Evolutionary conservation across 2,329 filamentous ascomycete genomes (phyloP).

Genomic region (Epichloe glyceriae): DNA sequence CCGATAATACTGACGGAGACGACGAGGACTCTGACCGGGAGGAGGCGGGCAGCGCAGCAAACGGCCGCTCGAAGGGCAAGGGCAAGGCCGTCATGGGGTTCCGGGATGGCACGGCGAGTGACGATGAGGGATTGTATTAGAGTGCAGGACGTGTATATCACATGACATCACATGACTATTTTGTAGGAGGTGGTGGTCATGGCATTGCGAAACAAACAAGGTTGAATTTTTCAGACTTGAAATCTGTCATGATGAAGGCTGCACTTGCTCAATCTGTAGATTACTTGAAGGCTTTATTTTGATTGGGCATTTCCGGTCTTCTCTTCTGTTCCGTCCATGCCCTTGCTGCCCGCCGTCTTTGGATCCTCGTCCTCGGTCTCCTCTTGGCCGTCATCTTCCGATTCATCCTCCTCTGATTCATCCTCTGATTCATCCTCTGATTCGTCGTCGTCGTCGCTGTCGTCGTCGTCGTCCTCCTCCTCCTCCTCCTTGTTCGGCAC

Average conservation of each 20-base stretch:
- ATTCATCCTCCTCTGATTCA: conserved; percentile 13
- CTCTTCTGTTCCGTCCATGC: conserved; percentile 7
- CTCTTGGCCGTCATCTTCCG: conserved; percentile 12
- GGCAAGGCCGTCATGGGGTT: conserved; percentile 41
- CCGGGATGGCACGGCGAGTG: conserved; percentile 39
- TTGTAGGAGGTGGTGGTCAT: neutral
- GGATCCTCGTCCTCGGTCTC: neutral
- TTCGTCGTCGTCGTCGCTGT: neutral
- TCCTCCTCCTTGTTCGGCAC: conserved; percentile 10
- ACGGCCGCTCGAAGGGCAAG: conserved; percentile 36
- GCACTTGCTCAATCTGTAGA: neutral
- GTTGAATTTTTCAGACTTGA: neutral
- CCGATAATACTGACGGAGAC: conserved; percentile 15
- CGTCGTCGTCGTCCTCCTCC: conserved; percentile 3
- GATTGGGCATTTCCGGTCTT: conserved; percentile 6
- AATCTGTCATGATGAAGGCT: neutral
- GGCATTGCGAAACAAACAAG: neutral
- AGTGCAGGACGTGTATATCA: conserved; percentile 4
- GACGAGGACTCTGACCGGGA: conserved; percentile 21
- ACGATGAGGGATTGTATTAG: conserved; percentile 45
- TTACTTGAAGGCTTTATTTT: neutral
- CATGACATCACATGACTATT: conserved; percentile 1
- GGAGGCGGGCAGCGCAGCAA: conserved; percentile 15
- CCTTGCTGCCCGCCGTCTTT: conserved; percentile 10
- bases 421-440: conserved; percentile 13